phyloP scores from a whole-genome alignment of 2,329 filamentous ascomycete species.

The Colletotrichum liriopes region DNA sequence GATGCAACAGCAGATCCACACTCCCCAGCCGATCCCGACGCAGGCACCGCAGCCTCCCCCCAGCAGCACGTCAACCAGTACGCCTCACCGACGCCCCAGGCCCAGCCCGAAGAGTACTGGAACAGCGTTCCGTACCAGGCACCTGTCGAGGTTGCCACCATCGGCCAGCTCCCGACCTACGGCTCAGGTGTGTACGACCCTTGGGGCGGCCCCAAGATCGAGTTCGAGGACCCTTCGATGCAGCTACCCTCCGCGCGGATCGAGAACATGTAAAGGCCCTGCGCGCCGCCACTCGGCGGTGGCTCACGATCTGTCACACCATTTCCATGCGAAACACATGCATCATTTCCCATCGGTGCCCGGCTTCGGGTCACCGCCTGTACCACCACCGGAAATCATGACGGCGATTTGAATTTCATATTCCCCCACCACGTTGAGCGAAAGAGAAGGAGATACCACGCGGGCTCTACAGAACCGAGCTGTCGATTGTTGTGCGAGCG shows the following conservation, averaged over 20 bases:
- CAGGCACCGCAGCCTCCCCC: constrained; percentile 43
- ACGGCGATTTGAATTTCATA: constrained; percentile 42
- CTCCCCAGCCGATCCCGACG: constrained; percentile 53
- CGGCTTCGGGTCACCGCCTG: constrained; percentile 16
- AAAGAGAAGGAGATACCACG: constrained; percentile 50
- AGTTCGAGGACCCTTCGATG: constrained; percentile 71
- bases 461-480: constrained; percentile 50
- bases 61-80: constrained; percentile 50
- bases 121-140: constrained; percentile 66
- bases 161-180: constrained; percentile 67
- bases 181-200: constrained; percentile 66
- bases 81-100: constrained; percentile 54
- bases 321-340: constrained; percentile 10
- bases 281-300: background rate
- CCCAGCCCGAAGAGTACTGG: constrained; percentile 68
- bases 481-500: constrained; percentile 34
- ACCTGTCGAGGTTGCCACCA: constrained; percentile 70
- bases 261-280: constrained; percentile 64
- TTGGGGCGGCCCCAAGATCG: constrained; percentile 68
- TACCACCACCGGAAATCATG: constrained; percentile 35
- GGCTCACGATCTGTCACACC: background rate
- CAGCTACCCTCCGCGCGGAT: constrained; percentile 73
- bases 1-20: constrained; percentile 53
- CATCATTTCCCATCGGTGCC: constrained; percentile 18
- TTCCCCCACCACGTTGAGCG: constrained; percentile 35